A percentile compares a stretch with the other conserved stretches of the same genome.
phyloP scores from a whole-genome alignment of 306 rosid genomes.

The Leucaena leucocephala region DNA sequence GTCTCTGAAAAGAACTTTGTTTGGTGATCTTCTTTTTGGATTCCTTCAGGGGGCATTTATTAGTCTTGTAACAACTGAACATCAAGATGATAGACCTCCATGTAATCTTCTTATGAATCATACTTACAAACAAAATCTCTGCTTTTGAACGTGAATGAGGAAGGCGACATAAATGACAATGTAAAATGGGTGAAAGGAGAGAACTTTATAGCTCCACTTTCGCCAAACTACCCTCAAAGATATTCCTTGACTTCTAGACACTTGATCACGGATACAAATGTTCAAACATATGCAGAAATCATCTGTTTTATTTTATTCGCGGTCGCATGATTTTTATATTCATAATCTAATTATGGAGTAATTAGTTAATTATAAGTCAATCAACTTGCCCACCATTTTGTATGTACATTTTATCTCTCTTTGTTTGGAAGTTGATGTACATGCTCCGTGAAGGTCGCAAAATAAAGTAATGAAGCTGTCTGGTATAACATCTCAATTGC shows the following conservation, averaged over 20 bases:
- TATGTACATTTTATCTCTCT: conserved; percentile 31
- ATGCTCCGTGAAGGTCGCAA: conserved; percentile 30
- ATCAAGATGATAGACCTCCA: conserved; percentile 69
- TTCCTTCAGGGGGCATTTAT: conserved; percentile 37
- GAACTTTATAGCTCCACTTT: conserved; percentile 37
- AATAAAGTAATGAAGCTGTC: background rate
- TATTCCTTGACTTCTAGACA: conserved; percentile 49
- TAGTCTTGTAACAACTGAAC: conserved; percentile 60
- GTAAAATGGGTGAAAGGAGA: conserved; percentile 33
- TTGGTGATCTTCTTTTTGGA: conserved; percentile 38
- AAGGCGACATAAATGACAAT: conserved; percentile 35
- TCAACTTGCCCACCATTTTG: conserved; percentile 36
- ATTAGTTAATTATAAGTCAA: background rate
- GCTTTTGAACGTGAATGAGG: conserved; percentile 32
- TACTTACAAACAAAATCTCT: conserved; percentile 24
- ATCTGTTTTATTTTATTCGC: conserved; percentile 9
- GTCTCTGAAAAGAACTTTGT: conserved; percentile 57
- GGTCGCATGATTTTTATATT: background rate
- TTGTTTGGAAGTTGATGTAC: conserved; percentile 27
- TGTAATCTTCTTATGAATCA: conserved; percentile 50
- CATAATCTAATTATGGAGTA: background rate
- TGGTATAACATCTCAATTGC: conserved; percentile 28
- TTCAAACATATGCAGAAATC: conserved; percentile 26
- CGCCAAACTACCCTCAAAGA: conserved; percentile 45
- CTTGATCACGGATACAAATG: conserved; percentile 41